Evolutionary conservation across 768 basidiomycete species (phyloP).

Genomic region (Tricholoma flavovirens): DNA sequence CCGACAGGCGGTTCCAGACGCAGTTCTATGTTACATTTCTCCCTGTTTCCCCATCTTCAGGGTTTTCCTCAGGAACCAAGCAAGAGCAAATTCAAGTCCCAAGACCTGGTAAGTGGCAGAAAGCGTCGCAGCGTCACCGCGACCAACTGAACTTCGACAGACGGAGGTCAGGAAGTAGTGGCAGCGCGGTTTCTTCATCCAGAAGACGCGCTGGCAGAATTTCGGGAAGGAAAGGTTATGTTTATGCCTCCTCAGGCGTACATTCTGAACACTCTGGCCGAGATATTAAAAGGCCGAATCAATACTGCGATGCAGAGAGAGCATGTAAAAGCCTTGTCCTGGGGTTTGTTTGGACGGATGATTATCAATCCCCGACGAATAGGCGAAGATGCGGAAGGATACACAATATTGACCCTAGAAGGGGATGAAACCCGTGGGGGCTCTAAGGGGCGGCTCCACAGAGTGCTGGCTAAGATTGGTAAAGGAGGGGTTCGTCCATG

Average conservation of each 20-base stretch:
- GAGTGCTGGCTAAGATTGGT: constrained; percentile 42
- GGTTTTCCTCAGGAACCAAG: constrained; percentile 48
- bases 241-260: constrained; percentile 77
- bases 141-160: constrained; percentile 21
- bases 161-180: constrained; percentile 66
- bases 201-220: constrained; percentile 44
- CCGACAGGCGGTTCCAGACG: constrained; percentile 61
- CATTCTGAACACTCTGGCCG: constrained; percentile 54
- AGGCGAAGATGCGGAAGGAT: constrained; percentile 37
- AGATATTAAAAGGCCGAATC: constrained; percentile 37
- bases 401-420: constrained; percentile 53
- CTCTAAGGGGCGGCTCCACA: constrained; percentile 51
- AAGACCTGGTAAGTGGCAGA: constrained; percentile 38
- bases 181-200: constrained; percentile 64
- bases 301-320: constrained; percentile 42
- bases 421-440: constrained; percentile 68
- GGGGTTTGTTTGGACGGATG: constrained; percentile 55
- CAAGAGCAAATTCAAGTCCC: constrained; percentile 58
- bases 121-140: neutral
- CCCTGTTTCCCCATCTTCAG: constrained; percentile 33
- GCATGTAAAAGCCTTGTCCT: constrained; percentile 41
- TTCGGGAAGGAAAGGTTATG: constrained; percentile 41
- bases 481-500: constrained; percentile 44
- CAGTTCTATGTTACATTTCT: constrained; percentile 68
- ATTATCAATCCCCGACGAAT: constrained; percentile 46